Conservation (phyloP, 768 basidiomycete genomes). For the Melanogaster broomeanus region DNA sequence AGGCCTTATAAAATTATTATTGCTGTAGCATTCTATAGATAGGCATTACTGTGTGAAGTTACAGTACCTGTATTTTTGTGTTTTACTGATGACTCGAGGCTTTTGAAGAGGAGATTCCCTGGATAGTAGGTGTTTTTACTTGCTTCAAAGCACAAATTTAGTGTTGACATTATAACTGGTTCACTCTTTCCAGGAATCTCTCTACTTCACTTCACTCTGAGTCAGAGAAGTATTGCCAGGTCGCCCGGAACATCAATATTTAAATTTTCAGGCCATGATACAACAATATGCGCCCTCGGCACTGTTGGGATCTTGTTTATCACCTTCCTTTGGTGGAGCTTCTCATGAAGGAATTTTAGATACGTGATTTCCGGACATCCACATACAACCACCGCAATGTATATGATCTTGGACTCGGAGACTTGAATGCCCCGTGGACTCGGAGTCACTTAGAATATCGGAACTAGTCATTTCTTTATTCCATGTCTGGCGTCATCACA, state of each 20-base stretch:
- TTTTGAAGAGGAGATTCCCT: constrained; percentile 97
- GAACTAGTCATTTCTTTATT: neutral
- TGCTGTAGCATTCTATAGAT: no score
- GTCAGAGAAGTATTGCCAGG: constrained; percentile 96
- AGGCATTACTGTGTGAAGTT: no score
- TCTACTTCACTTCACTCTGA: constrained; percentile 93
- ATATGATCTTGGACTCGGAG: constrained; percentile 19
- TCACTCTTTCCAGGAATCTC: constrained; percentile 74
- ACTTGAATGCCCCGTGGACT: neutral
- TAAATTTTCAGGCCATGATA: constrained; percentile 88
- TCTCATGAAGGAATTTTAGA: constrained; percentile 44
- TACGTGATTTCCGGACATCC: constrained; percentile 14
- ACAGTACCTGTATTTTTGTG: no score
- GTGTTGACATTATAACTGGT: constrained; percentile 1
- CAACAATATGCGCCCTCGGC: constrained; percentile 95
- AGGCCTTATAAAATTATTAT: no score
- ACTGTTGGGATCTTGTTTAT: constrained; percentile 80
- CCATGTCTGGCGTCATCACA: no score
- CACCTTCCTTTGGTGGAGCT: constrained; percentile 78
- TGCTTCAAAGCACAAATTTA: neutral
- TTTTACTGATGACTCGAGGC: no score
- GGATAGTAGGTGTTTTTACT: constrained; percentile 68
- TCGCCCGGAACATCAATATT: constrained; percentile 93
- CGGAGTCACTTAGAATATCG: neutral
- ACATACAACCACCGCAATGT: constrained; percentile 30